These are phyloP conservation scores for Nicotiana benthamiana DNA, from an alignment of 257 asterid species.

Conservation along the genomic window DNA sequence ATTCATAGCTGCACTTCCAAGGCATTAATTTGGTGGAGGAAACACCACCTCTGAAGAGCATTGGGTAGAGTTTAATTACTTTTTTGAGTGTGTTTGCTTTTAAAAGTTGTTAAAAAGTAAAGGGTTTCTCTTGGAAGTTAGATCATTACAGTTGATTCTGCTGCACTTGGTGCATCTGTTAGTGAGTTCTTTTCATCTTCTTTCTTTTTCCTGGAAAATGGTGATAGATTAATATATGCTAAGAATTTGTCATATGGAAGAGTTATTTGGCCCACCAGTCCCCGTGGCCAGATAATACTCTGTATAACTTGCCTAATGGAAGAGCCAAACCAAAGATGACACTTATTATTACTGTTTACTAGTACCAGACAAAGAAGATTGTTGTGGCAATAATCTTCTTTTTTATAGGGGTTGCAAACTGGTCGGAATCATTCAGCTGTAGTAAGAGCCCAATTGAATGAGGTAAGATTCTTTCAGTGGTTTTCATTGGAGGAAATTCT, in stretches of 20 bases:
- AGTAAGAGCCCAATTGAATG: constrained; percentile 47
- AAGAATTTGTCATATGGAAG: not conserved
- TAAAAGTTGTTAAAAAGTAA: not conserved
- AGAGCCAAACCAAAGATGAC: not conserved
- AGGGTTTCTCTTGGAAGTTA: not conserved
- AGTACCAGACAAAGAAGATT: not conserved
- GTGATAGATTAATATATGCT: not conserved
- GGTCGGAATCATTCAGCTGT: constrained; percentile 40
- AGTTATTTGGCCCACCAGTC: not conserved
- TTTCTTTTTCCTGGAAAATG: not conserved
- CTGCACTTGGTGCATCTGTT: not conserved
- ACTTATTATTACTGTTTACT: not conserved
- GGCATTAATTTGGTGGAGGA: not conserved
- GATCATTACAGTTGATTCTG: not conserved
- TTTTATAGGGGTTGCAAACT: constrained; percentile 41
- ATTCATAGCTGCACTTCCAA: not conserved
- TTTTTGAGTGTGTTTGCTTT: not conserved
- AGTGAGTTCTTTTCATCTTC: not conserved
- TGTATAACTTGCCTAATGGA: not conserved
- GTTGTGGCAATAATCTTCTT: constrained; percentile 8
- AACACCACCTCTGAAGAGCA: not conserved
- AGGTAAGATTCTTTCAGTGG: constrained; percentile 38
- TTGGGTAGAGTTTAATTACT: not conserved
- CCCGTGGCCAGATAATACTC: not conserved
- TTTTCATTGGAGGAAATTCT: constrained; percentile 24